phyloP scores from a whole-genome alignment of 495 filamentous ascomycete genomes.

The Sporormia fimetaria region DNA sequence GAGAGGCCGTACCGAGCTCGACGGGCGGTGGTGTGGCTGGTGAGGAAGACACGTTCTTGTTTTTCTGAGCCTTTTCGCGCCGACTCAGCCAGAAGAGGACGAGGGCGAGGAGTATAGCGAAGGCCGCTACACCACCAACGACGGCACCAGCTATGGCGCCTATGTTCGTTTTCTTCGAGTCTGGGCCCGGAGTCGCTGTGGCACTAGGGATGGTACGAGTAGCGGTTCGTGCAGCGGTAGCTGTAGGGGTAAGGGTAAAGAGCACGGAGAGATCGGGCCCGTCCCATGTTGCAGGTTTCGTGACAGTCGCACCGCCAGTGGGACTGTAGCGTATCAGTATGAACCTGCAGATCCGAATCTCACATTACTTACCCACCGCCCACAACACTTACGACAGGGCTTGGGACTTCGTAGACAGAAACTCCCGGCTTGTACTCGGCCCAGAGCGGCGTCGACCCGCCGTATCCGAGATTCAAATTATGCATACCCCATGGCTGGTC shows the following conservation, averaged over 20 bases:
- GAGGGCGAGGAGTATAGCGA: constrained; percentile 23
- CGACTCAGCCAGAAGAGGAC: constrained; percentile 27
- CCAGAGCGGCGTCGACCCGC: constrained; percentile 32
- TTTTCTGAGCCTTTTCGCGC: constrained; percentile 19
- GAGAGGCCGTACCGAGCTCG: constrained; percentile 19
- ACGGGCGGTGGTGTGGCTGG: constrained; percentile 9
- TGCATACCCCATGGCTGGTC: constrained; percentile 34
- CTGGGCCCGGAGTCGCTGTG: constrained; percentile 14
- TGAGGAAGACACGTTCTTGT: constrained; percentile 1
- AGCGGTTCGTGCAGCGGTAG: constrained; percentile 14
- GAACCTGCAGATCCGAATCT: neutral
- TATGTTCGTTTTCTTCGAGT: constrained; percentile 16
- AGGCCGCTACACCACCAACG: constrained; percentile 23
- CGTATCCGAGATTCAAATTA: constrained; percentile 38
- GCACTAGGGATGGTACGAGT: constrained; percentile 18
- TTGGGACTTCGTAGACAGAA: constrained; percentile 36
- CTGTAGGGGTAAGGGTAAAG: constrained; percentile 25
- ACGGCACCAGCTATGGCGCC: constrained; percentile 30
- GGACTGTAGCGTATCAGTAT: constrained; percentile 19
- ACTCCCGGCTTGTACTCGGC: constrained; percentile 33
- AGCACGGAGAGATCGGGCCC: constrained; percentile 29
- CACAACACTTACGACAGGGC: constrained; percentile 33
- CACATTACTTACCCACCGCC: constrained; percentile 35
- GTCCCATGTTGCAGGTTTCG: constrained; percentile 27
- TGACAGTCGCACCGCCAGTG: constrained; percentile 34